Evolutionary conservation across 352 stramenopile genomes (phyloP).

Genomic region (Phytophthora kernoviae): DNA sequence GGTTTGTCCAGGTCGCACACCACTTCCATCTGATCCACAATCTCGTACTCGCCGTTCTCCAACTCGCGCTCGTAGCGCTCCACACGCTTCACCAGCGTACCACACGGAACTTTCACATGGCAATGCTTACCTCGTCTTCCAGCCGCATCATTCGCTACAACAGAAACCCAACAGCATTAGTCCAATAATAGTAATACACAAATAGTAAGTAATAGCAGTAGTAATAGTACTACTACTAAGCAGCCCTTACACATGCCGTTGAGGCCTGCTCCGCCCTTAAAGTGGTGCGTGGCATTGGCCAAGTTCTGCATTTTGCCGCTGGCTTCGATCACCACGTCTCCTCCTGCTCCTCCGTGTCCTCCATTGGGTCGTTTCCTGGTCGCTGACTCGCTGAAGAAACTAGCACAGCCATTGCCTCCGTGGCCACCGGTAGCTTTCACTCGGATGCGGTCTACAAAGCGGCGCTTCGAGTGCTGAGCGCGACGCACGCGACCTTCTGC

Average conservation of each 20-base stretch:
- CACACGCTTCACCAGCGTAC: slow-evolving; percentile 88
- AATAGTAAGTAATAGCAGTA: background rate
- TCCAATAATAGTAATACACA: slow-evolving; percentile 1
- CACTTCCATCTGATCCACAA: slow-evolving; percentile 78
- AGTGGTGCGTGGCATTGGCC: slow-evolving; percentile 85
- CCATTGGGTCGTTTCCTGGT: slow-evolving; percentile 84
- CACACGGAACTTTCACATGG: slow-evolving; percentile 82
- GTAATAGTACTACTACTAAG: background rate
- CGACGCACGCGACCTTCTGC: slow-evolving; percentile 86
- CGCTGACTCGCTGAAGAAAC: slow-evolving; percentile 83
- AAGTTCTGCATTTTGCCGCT: slow-evolving; percentile 84
- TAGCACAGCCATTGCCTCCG: slow-evolving; percentile 88
- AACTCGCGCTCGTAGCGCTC: slow-evolving; percentile 79
- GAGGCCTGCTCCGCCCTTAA: slow-evolving; percentile 71
- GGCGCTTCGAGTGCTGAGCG: slow-evolving; percentile 87
- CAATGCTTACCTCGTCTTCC: slow-evolving; percentile 82
- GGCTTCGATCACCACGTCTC: slow-evolving; percentile 78
- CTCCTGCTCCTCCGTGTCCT: slow-evolving; percentile 82
- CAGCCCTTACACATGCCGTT: slow-evolving; percentile 85
- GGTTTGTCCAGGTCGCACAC: slow-evolving; percentile 80
- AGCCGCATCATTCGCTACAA: slow-evolving; percentile 76
- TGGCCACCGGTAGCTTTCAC: slow-evolving; percentile 89
- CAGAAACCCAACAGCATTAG: background rate
- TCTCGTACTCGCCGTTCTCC: slow-evolving; percentile 79
- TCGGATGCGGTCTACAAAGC: slow-evolving; percentile 91